Base-by-base conservation (phyloP, 306 rosid genomes). In the Sechiopsis laciniata region DNA sequence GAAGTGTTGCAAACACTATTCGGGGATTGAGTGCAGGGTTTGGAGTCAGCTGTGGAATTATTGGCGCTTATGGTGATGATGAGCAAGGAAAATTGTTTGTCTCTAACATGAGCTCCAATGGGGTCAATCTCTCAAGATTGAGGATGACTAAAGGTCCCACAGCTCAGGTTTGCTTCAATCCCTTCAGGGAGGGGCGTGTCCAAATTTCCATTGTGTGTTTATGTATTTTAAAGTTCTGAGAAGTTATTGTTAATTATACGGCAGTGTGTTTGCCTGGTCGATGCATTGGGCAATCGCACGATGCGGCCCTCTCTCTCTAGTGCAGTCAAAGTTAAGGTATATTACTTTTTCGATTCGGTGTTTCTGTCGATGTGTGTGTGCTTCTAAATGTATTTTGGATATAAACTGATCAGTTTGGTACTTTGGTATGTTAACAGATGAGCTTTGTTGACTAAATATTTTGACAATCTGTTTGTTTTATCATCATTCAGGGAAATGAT, bases 201-300 rank as follows among this genome's bases (percentile, higher is more conserved):
- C 19, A 26, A 71, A 32, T 59, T 20, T 57, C 16, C 69, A 77
- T 81, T 51, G 35, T 73, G 61, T 63, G n/a, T 40, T 16, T 17
- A 13, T 74, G 65, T 24, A 55, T 9, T 73, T 55, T n/a, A 50
- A 4, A 52, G 53, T 74, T 73, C 66, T 85, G 70, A 61, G 74
- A 51, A 32, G 26, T 63, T 70, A 21, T 72, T 78, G 50, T 71
- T 14, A 67, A 74, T 71, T 80, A 29, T 79, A 19, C 56, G 24
- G 64, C 87, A 94, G 95, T 94, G 99, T 81, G 97, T 94, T 84
- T 94, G 99, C 88, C 81, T 94, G 85, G 97, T 94, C 72, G 99
- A 94, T 76, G 88, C 76, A 1, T 46, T 68, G 79, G 97, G 92
- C 15, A 91, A 91, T 75, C 95, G 99, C 10, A 94, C 99, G 26